Evolutionary conservation across 1,139 yeast species (phyloP).

Genomic region (Blastobotrys elegans): DNA sequence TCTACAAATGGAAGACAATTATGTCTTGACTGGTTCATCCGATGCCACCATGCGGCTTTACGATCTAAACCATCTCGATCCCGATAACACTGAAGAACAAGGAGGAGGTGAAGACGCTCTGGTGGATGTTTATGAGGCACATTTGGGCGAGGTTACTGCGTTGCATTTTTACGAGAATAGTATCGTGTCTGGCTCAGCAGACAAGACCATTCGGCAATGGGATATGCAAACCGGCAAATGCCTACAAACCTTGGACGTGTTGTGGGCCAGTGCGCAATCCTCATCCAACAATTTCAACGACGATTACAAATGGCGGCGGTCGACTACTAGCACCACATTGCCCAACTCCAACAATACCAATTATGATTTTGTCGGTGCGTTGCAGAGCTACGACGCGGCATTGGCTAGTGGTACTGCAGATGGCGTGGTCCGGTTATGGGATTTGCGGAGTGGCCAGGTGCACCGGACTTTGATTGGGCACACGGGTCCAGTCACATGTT

Average conservation of each 20-base stretch:
- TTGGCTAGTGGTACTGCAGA: slow-evolving; percentile 74
- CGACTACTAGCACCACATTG: slow-evolving; percentile 16
- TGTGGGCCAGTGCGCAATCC: slow-evolving; percentile 47
- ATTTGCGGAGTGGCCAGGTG: slow-evolving; percentile 62
- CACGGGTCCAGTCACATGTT: slow-evolving; percentile 61
- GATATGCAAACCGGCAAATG: slow-evolving; percentile 53
- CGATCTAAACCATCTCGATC: slow-evolving; percentile 38
- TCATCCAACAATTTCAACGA: slow-evolving; percentile 12
- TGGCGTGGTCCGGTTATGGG: slow-evolving; percentile 73
- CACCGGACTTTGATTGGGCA: slow-evolving; percentile 65
- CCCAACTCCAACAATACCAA: slow-evolving; percentile 10
- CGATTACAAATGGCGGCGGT: slow-evolving; percentile 22
- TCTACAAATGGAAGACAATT: slow-evolving; percentile 49
- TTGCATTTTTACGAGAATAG: slow-evolving; percentile 47
- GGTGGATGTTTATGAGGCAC: slow-evolving; percentile 52
- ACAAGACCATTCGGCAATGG: slow-evolving; percentile 58
- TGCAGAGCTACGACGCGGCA: slow-evolving; percentile 67
- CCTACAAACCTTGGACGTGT: slow-evolving; percentile 54
- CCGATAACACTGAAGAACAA: slow-evolving; percentile 13
- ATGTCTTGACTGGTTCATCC: slow-evolving; percentile 56
- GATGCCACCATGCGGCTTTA: slow-evolving; percentile 60
- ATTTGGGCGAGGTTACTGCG: slow-evolving; percentile 60
- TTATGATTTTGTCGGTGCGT: slow-evolving; percentile 46
- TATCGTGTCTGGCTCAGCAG: slow-evolving; percentile 54
- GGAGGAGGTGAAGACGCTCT: no score